Evolutionary conservation across 164 flowering plant genomes (phyloP).

Genomic region (Stephania yunnanensis): DNA sequence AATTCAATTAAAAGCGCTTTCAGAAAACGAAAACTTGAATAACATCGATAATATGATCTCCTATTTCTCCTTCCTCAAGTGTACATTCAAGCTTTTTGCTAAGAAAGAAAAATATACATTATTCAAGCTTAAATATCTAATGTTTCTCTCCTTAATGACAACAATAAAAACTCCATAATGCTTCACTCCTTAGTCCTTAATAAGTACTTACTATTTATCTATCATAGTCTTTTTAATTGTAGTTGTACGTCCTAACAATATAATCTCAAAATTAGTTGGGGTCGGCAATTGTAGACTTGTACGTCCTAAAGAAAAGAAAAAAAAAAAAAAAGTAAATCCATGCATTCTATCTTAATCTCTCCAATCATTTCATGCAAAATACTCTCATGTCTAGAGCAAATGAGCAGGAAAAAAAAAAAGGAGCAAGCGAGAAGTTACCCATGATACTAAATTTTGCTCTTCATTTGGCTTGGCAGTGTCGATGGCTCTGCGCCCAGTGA

Average conservation of each 20-base stretch:
- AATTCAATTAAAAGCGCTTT: neutral
- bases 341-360: neutral
- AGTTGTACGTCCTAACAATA: neutral
- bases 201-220: neutral
- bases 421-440: constrained; percentile 34
- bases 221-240: neutral
- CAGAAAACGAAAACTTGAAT: neutral
- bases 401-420: neutral
- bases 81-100: too few species aligned
- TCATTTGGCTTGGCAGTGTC: constrained; percentile 51
- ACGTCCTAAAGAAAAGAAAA: neutral
- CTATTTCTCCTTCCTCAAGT: neutral
- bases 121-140: neutral
- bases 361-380: neutral
- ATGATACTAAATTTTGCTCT: constrained; percentile 60
- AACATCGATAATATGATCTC: neutral
- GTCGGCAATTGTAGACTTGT: too few species aligned
- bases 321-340: neutral
- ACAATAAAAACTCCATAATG: too few species aligned
- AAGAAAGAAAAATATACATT: too few species aligned
- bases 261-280: too few species aligned
- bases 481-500: constrained; percentile 60
- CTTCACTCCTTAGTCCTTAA: neutral
- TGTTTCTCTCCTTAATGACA: neutral
- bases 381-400: neutral